Conservation (phyloP, 257 asterid genomes). For the Fraxinus cuspidata region DNA sequence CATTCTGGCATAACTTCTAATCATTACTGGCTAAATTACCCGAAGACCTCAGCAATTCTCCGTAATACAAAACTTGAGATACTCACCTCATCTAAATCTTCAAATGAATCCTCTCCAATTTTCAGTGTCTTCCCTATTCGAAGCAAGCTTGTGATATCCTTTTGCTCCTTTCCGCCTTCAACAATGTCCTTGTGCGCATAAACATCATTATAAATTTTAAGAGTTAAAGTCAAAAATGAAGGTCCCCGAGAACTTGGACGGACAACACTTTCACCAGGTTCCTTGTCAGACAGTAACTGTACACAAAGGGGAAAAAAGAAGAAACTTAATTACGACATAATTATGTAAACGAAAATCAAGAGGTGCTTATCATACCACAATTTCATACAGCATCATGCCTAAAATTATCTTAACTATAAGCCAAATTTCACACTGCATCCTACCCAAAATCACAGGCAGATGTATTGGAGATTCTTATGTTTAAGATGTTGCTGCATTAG, state of each 20-base stretch:
- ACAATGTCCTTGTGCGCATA: conserved; percentile 87
- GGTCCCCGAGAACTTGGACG: conserved; percentile 97
- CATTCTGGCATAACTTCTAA: conserved; percentile 9
- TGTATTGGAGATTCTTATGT: background rate
- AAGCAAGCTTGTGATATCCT: conserved; percentile 90
- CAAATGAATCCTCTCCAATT: conserved; percentile 97
- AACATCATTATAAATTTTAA: conserved; percentile 75
- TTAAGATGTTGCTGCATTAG: background rate
- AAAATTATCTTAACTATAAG: background rate
- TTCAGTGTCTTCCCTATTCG: conserved; percentile 88
- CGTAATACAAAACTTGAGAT: conserved; percentile 6
- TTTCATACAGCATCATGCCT: background rate
- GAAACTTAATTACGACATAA: background rate
- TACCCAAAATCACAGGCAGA: background rate
- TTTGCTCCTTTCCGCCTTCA: conserved; percentile 92
- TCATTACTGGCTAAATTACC: background rate
- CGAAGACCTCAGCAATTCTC: background rate
- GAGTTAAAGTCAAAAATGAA: conserved; percentile 73
- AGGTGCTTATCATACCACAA: background rate
- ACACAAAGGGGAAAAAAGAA: background rate
- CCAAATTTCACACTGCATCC: background rate
- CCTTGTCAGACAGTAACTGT: conserved; percentile 81
- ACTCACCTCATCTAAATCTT: conserved; percentile 94
- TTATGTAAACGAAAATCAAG: background rate
- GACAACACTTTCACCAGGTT: conserved; percentile 83